phyloP scores from a whole-genome alignment of 2,329 filamentous ascomycete species.

The Colletotrichum salicis region DNA sequence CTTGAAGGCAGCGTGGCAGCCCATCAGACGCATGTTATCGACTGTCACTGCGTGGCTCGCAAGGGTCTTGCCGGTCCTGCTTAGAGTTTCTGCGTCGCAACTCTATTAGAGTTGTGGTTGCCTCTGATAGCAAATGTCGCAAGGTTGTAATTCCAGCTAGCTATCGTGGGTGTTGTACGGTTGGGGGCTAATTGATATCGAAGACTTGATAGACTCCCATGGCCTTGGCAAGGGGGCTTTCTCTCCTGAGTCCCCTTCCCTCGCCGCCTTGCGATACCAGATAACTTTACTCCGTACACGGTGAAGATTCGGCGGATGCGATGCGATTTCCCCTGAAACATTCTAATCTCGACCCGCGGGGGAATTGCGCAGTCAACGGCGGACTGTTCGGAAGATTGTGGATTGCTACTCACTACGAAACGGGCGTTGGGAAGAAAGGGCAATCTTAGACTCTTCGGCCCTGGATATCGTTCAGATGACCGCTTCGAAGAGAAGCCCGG shows the following conservation, averaged over 20 bases:
- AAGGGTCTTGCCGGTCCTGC: background rate
- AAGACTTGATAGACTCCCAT: background rate
- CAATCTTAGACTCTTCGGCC: background rate
- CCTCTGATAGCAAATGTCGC: background rate
- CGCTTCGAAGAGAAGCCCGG: background rate
- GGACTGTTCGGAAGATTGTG: background rate
- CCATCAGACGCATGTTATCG: background rate
- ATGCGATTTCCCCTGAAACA: background rate
- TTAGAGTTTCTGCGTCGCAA: background rate
- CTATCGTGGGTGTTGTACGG: background rate
- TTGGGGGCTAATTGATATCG: background rate
- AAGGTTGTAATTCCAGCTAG: background rate
- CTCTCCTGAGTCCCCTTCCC: background rate
- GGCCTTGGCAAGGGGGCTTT: background rate
- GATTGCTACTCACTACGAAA: background rate
- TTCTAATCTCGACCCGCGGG: background rate
- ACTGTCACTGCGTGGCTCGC: background rate
- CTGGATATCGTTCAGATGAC: background rate
- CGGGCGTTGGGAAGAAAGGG: background rate
- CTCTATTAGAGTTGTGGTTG: background rate
- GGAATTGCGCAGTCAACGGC: background rate
- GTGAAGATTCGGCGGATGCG: background rate
- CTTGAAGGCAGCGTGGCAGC: too few species aligned
- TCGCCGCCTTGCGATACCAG: background rate
- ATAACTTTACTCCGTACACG: background rate